phyloP scores from a whole-genome alignment of 495 filamentous ascomycete genomes.

The Geopyxis carbonaria region DNA sequence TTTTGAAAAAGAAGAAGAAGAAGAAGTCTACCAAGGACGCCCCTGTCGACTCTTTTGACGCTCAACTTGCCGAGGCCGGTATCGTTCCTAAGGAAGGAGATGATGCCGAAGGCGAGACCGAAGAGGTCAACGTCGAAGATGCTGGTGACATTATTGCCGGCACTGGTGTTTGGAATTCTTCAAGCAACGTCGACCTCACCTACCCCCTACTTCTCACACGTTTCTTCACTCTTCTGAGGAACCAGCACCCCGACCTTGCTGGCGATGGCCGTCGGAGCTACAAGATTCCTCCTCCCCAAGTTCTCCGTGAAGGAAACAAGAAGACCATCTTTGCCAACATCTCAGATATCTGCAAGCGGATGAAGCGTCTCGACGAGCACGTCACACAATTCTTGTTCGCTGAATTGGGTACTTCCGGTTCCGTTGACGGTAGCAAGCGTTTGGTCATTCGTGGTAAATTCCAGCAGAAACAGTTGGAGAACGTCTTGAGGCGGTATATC shows the following conservation, averaged over 20 bases:
- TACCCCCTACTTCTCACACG: constrained; percentile 71
- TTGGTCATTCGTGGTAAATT: constrained; percentile 98
- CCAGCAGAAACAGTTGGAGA: constrained; percentile 96
- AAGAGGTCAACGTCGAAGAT: constrained; percentile 34
- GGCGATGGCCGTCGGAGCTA: constrained; percentile 72
- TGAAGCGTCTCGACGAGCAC: constrained; percentile 96
- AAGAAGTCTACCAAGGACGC: constrained; percentile 36
- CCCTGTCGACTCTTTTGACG: constrained; percentile 61
- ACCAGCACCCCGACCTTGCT: constrained; percentile 85
- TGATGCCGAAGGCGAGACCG: constrained; percentile 33
- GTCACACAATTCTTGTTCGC: constrained; percentile 94
- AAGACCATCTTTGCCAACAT: constrained; percentile 99
- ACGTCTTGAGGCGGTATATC: constrained; percentile 83
- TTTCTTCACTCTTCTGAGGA: constrained; percentile 82
- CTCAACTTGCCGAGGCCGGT: constrained; percentile 59
- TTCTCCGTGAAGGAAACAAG: constrained; percentile 98
- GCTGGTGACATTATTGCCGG: constrained; percentile 72
- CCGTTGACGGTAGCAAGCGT: constrained; percentile 78
- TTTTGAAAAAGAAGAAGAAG: constrained; percentile 24
- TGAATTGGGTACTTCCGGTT: constrained; percentile 90
- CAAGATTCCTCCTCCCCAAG: constrained; percentile 98
- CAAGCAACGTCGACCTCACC: constrained; percentile 53
- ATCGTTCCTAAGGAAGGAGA: constrained; percentile 35
- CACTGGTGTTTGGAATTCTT: constrained; percentile 85
- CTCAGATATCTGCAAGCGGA: constrained; percentile 66